A percentile compares a stretch with the other conserved stretches of the same genome.
Evolutionary conservation across 23 red algal species (phyloP).

Genomic region (Gracilaria domingensis): DNA sequence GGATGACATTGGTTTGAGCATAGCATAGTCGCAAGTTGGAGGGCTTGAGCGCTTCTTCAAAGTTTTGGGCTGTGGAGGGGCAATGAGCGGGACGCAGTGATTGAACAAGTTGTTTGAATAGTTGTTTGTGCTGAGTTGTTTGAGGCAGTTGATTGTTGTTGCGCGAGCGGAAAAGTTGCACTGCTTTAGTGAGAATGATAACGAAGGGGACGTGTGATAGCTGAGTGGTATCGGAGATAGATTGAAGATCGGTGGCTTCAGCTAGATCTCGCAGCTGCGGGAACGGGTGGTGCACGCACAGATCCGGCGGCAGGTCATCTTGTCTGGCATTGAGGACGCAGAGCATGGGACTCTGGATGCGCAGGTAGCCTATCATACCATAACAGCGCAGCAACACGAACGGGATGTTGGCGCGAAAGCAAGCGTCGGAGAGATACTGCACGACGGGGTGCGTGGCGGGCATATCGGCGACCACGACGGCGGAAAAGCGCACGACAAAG

Average conservation of each 20-base stretch:
- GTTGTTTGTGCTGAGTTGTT: constrained; percentile 28
- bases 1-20: background rate
- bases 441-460: constrained; percentile 28
- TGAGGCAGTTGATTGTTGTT: constrained; percentile 39
- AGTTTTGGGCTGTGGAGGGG: constrained; percentile 66
- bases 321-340: constrained; percentile 66
- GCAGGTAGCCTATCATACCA: constrained; percentile 81
- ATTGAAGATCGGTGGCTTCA: constrained; percentile 29
- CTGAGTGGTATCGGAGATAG: constrained; percentile 56
- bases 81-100: constrained; percentile 46
- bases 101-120: constrained; percentile 44
- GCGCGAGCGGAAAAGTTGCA: constrained; percentile 34
- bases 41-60: constrained; percentile 75
- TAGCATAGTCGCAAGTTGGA: constrained; percentile 73
- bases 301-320: constrained; percentile 52
- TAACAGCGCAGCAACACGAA: constrained; percentile 72
- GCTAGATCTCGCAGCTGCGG: constrained; percentile 57
- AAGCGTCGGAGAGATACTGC: constrained; percentile 60
- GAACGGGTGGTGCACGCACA: constrained; percentile 81
- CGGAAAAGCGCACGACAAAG: constrained; percentile 71
- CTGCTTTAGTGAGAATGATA: constrained; percentile 78
- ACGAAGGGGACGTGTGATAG: constrained; percentile 80
- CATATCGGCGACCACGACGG: constrained; percentile 80
- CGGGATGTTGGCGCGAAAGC: constrained; percentile 73
- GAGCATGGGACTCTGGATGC: constrained; percentile 69